A percentile compares a stretch with the other conserved stretches of the same genome.
phyloP scores from a whole-genome alignment of 1,284 basidiomycete species.

The Psilocybe mexicana region DNA sequence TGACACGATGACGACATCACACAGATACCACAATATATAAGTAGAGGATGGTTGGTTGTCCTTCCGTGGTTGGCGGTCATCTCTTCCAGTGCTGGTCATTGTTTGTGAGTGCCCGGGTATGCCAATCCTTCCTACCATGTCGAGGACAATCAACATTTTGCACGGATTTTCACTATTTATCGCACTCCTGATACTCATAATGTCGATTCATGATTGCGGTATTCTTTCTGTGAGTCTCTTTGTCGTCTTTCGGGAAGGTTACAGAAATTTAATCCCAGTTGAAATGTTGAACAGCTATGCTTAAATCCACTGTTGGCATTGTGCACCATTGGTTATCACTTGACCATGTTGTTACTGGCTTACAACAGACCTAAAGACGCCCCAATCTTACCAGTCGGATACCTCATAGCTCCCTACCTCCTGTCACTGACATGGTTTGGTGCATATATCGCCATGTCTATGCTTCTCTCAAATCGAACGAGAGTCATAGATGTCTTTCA shows the following conservation, averaged over 20 bases:
- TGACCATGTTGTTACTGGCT: slow-evolving; percentile 14
- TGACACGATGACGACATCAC: not conserved
- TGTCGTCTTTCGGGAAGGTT: not conserved
- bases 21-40: not conserved
- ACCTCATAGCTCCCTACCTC: slow-evolving; percentile 23
- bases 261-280: not conserved
- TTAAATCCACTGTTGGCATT: slow-evolving; percentile 23
- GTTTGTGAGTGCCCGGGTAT: slow-evolving; percentile 14
- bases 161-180: slow-evolving; percentile 24
- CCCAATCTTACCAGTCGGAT: slow-evolving; percentile 15
- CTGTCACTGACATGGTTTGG: slow-evolving; percentile 29
- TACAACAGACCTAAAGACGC: slow-evolving; percentile 17
- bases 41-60: not conserved
- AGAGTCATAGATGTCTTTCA: slow-evolving; percentile 15
- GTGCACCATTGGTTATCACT: slow-evolving; percentile 18
- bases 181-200: slow-evolving; percentile 19
- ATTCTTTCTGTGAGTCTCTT: slow-evolving; percentile 25
- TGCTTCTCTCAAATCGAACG: slow-evolving; percentile 23
- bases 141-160: slow-evolving; percentile 18
- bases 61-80: slow-evolving; percentile 10
- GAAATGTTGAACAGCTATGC: slow-evolving; percentile 12
- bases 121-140: slow-evolving; percentile 11
- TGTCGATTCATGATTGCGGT: slow-evolving; percentile 23
- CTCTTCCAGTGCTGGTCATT: slow-evolving; percentile 22
- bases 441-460: slow-evolving; percentile 29